These are phyloP conservation scores for Rhizoclosmatium globosum DNA, from an alignment of 192 early-diverging fungal species.

Conservation along the genomic window DNA sequence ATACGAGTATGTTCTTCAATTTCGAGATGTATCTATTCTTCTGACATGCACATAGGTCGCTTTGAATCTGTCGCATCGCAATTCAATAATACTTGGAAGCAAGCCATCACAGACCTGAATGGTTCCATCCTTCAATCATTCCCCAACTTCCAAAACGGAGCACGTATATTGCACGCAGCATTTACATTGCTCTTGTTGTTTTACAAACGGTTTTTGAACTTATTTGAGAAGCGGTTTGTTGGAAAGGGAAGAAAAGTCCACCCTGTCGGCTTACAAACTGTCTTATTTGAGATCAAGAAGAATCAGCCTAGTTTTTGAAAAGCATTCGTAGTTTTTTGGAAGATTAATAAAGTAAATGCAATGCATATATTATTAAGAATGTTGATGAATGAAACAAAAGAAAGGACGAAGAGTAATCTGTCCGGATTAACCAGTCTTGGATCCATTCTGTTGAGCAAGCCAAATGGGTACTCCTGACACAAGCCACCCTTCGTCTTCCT, in stretches of 20 bases:
- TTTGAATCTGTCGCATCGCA: constrained; percentile 73
- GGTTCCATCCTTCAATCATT: constrained; percentile 89
- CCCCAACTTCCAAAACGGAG: constrained; percentile 95
- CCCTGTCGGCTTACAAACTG: constrained; percentile 90
- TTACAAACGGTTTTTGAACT: constrained; percentile 87
- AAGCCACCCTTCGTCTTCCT: no score
- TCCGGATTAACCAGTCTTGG: no score
- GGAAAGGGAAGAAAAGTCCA: constrained; percentile 59
- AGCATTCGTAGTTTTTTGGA: no score
- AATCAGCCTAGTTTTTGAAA: constrained; percentile 33
- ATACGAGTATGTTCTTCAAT: constrained; percentile 18
- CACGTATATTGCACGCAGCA: constrained; percentile 87
- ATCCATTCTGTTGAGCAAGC: no score
- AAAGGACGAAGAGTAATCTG: no score
- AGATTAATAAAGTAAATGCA: no score
- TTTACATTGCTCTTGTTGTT: constrained; percentile 90
- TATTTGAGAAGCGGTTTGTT: constrained; percentile 78
- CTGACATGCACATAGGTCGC: constrained; percentile 43
- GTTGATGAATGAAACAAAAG: no score
- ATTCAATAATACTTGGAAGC: constrained; percentile 86
- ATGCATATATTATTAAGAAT: no score
- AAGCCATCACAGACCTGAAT: constrained; percentile 79
- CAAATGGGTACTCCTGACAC: no score
- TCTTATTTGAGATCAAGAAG: constrained; percentile 97
- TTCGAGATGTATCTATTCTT: constrained; percentile 13